Evolutionary conservation across 306 rosid genomes (phyloP), one percentile per base, ranked within the genome.

Genomic region (Morella rubra): DNA sequence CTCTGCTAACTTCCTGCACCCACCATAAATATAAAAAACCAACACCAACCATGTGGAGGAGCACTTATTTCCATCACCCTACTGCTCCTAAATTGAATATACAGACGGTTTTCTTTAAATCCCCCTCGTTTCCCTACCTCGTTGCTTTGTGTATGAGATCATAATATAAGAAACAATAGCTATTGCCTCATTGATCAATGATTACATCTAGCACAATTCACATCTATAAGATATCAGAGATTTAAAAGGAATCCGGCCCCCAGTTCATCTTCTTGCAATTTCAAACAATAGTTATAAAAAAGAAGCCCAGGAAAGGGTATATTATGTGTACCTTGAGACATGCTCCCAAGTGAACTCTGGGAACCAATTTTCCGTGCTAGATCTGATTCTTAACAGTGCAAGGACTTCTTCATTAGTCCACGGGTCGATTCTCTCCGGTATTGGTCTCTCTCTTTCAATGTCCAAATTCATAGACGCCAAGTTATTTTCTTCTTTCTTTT

Each of bases 291-390:
- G 44, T 32, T 9, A 32, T 27, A 24, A 19, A 44, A 18, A 47
- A 49, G 41, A 55, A 54, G 68, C 53, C 45, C n/a, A 73, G 19
- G 42, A 44, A 7, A 59, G 22, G 27, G 11, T 52, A 16, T 13
- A 16, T 8, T 53, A 12, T 37, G 11, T 0, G 12, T 90, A 93
- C 98, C 98, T 87, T 51, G 98, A 91, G 80, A 90, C 92, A 85
- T 91, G 91, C 6, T 93, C 93, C 98, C 98, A 91, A 69, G 90
- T 85, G 89, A 89, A 86, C 0, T 91, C 87, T 0, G 92, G 97
- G 86, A 87, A 86, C 86, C 90, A 90, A 86, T 75, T 84, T 58
- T 91, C 93, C 87, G 87, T 77, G 85, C 68, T 82, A 71, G 98
- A 93, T 93, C 97, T 90, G 91, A 93, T 86, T 76, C 92, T 84